These are phyloP conservation scores for Phytophthora citrophthora DNA, from an alignment of 352 stramenopile genomes.

Conservation along the genomic window DNA sequence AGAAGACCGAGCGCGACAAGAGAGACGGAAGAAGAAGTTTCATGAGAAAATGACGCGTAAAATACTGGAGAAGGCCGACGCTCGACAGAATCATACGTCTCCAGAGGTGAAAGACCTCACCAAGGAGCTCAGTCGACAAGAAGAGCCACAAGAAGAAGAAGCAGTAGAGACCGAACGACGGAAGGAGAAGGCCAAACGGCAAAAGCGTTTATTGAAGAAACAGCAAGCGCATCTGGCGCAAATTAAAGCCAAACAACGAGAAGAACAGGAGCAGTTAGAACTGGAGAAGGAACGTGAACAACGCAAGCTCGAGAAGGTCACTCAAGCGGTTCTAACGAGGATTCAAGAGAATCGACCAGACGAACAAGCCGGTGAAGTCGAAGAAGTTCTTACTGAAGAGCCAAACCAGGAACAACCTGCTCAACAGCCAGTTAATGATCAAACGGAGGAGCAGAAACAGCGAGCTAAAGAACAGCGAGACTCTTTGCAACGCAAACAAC, in stretches of 20 bases:
- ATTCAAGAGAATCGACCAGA: slow-evolving; percentile 47
- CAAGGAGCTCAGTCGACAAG: background rate
- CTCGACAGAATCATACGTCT: slow-evolving; percentile 36
- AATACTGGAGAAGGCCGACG: slow-evolving; percentile 52
- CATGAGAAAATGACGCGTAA: slow-evolving; percentile 66
- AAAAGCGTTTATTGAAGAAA: slow-evolving; percentile 66
- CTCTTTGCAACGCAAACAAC: slow-evolving; percentile 65
- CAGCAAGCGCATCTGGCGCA: slow-evolving; percentile 60
- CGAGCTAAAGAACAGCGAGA: slow-evolving; percentile 56
- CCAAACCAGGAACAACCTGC: background rate
- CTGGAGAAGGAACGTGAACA: slow-evolving; percentile 53
- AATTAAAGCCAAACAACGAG: slow-evolving; percentile 59
- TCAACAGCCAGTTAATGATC: slow-evolving; percentile 9
- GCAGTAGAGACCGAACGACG: slow-evolving; percentile 15
- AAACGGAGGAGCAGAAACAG: slow-evolving; percentile 44
- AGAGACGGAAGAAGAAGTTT: slow-evolving; percentile 60
- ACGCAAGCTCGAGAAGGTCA: slow-evolving; percentile 63
- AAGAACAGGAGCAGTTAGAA: slow-evolving; percentile 58
- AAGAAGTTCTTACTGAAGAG: background rate
- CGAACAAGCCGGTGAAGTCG: background rate
- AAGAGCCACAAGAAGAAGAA: slow-evolving; percentile 32
- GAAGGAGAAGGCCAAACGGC: slow-evolving; percentile 46
- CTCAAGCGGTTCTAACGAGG: slow-evolving; percentile 55
- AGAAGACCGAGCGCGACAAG: slow-evolving; percentile 48
- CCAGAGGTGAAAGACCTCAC: slow-evolving; percentile 32